phyloP scores from a whole-genome alignment of 495 filamentous ascomycete species.

The Podospora fimiseda region DNA sequence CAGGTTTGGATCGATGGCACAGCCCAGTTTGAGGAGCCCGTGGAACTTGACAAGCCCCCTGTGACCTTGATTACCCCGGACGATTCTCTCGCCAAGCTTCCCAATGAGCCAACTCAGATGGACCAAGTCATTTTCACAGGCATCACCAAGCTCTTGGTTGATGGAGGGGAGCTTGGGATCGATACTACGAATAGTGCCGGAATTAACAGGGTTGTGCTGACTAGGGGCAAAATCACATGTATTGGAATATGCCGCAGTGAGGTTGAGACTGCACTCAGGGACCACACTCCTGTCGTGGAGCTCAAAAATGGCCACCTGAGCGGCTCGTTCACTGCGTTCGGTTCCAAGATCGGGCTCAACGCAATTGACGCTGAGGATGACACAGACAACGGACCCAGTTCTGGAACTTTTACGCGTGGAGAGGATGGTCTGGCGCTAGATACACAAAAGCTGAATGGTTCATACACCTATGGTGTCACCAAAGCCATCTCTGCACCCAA shows the following conservation, averaged over 20 bases:
- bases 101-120: constrained; percentile 29
- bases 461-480: constrained; percentile 40
- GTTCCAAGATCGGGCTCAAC: constrained; percentile 46
- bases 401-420: constrained; percentile 36
- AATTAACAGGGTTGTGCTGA: constrained; percentile 35
- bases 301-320: constrained; percentile 52
- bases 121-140: constrained; percentile 44
- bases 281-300: constrained; percentile 30
- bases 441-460: constrained; percentile 37
- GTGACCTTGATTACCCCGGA: constrained; percentile 21
- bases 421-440: constrained; percentile 40
- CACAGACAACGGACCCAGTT: constrained; percentile 42
- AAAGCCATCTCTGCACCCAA: constrained; percentile 41
- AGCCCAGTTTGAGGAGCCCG: constrained; percentile 40
- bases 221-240: constrained; percentile 45
- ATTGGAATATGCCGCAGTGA: constrained; percentile 37
- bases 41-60: constrained; percentile 36
- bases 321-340: constrained; percentile 49
- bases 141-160: constrained; percentile 36
- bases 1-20: constrained; percentile 63
- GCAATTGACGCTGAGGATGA: constrained; percentile 48
- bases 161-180: neutral
- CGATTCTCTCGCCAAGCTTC: constrained; percentile 22
- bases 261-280: constrained; percentile 21
- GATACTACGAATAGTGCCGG: neutral